Conservation (phyloP, 1,284 basidiomycete species). For the Tylopilus sp. region DNA sequence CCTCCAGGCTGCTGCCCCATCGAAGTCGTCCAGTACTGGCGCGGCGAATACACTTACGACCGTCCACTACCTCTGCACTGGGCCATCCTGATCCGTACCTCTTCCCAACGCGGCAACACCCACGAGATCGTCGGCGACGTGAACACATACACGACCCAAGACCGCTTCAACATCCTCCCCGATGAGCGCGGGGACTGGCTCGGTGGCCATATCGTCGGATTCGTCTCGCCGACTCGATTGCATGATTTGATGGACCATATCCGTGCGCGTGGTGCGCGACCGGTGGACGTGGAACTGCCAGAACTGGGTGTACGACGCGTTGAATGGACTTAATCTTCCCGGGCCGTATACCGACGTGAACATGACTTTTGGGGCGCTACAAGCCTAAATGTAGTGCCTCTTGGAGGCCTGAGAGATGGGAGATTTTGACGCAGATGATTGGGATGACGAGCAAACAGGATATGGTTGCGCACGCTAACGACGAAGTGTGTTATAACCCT, state of each 20-base stretch:
- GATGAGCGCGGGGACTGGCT: conserved; percentile 9
- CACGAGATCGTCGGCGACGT: conserved; percentile 29
- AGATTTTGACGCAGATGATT: conserved; percentile 3
- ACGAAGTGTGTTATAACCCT: neutral
- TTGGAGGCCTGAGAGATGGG: conserved; percentile 19
- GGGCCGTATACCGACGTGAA: conserved; percentile 14
- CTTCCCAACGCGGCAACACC: conserved; percentile 17
- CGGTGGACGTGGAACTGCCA: conserved; percentile 16
- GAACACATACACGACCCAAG: conserved; percentile 20
- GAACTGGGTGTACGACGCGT: conserved; percentile 17
- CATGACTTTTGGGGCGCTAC: conserved; percentile 8
- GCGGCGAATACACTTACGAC: conserved; percentile 13
- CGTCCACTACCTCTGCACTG: conserved; percentile 26
- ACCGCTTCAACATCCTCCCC: conserved; percentile 12
- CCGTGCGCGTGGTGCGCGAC: conserved; percentile 2
- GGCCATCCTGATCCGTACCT: conserved; percentile 25
- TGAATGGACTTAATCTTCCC: neutral
- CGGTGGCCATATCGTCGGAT: conserved; percentile 16
- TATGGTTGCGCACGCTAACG: too few species aligned
- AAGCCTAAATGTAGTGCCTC: conserved; percentile 15
- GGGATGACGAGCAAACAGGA: neutral
- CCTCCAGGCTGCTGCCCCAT: conserved; percentile 21
- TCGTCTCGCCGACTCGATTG: conserved; percentile 9
- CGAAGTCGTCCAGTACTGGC: conserved; percentile 30
- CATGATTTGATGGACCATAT: conserved; percentile 9